phyloP scores from a whole-genome alignment of 305 asterid species.

The Solanum hybrid region DNA sequence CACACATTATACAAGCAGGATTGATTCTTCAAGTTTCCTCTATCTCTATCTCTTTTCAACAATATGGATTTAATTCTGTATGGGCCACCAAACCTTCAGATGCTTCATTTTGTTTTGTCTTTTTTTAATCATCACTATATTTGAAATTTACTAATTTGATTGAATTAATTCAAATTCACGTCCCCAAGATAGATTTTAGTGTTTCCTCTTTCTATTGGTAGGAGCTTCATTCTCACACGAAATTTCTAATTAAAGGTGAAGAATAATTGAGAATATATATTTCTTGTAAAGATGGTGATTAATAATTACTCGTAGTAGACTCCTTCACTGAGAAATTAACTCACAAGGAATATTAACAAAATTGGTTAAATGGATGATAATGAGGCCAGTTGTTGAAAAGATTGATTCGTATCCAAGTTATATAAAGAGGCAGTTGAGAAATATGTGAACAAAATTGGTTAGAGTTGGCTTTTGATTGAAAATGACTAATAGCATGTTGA shows the following conservation, averaged over 20 bases:
- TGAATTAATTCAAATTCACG: background rate
- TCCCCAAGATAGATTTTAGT: background rate
- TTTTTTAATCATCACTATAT: background rate
- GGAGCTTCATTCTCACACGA: background rate
- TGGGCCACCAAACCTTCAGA: conserved; percentile 1
- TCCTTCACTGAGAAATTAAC: background rate
- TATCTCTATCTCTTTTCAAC: background rate
- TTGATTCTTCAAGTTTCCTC: background rate
- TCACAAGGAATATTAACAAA: background rate
- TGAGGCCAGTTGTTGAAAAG: background rate
- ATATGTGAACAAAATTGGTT: background rate
- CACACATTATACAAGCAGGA: background rate
- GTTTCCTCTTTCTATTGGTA: background rate
- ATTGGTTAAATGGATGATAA: background rate
- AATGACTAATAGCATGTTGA: background rate
- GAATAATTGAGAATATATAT: background rate
- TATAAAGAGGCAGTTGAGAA: background rate
- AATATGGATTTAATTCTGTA: background rate
- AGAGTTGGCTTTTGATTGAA: background rate
- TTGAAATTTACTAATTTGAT: background rate
- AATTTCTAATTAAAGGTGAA: background rate
- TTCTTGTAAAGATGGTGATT: background rate
- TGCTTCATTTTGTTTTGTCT: background rate
- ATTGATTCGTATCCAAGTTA: background rate
- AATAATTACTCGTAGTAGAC: background rate